These are phyloP conservation scores for Pouteria campechiana DNA, from an alignment of 179 eudicot genomes.

Conservation along the genomic window DNA sequence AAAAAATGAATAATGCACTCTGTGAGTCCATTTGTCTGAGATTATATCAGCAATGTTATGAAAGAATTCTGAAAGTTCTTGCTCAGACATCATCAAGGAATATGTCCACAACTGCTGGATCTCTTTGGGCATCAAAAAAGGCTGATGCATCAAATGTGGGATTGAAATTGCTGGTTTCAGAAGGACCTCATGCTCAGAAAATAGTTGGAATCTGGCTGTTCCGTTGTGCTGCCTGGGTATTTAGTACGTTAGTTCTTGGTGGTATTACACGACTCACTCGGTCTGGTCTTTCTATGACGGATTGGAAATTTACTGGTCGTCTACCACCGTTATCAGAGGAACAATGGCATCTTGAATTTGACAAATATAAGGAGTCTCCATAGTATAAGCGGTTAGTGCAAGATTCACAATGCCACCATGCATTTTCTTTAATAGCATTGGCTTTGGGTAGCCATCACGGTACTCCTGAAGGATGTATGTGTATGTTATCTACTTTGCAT, in stretches of 20 bases:
- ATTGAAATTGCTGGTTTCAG: conserved; percentile 65
- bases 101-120: conserved; percentile 46
- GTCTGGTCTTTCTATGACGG: conserved; percentile 97
- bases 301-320: conserved; percentile 83
- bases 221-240: conserved; percentile 94
- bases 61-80: too few relatives aligned
- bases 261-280: conserved; percentile 83
- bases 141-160: conserved; percentile 36
- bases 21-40: too few relatives aligned
- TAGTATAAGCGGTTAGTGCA: conserved; percentile 74
- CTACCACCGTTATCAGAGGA: conserved; percentile 86
- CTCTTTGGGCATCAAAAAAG: too few relatives aligned
- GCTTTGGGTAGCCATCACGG: too few relatives aligned
- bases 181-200: conserved; percentile 78
- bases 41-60: too few relatives aligned
- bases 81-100: conserved; percentile 33
- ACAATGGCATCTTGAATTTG: conserved; percentile 75
- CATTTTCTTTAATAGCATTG: too few relatives aligned
- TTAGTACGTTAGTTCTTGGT: conserved; percentile 94
- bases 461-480: too few relatives aligned
- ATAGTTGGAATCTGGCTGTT: conserved; percentile 92
- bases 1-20: too few relatives aligned
- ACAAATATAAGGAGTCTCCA: conserved; percentile 89
- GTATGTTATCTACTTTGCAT: too few relatives aligned
- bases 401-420: too few relatives aligned